phyloP scores from a whole-genome alignment of 768 basidiomycete genomes.

The Filobasidium wieringae region DNA sequence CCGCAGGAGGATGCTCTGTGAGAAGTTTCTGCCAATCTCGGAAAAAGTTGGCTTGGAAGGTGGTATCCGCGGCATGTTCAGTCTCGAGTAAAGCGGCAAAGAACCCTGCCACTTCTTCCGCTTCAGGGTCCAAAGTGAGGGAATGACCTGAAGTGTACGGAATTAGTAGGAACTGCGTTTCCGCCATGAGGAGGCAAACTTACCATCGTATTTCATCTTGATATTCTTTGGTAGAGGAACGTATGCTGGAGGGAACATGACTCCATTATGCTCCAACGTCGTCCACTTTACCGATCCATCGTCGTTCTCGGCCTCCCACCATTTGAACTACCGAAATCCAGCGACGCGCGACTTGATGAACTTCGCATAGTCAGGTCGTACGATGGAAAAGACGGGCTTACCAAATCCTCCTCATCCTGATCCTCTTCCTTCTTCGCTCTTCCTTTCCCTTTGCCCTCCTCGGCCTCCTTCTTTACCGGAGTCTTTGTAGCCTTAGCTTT shows the following conservation, averaged over 20 bases:
- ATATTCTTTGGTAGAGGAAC: slow-evolving; percentile 66
- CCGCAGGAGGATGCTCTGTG: slow-evolving; percentile 63
- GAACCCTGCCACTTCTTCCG: slow-evolving; percentile 95
- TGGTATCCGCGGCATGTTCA: slow-evolving; percentile 75
- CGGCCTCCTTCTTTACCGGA: not conserved
- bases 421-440: slow-evolving; percentile 19
- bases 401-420: not conserved
- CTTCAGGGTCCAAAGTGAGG: slow-evolving; percentile 64
- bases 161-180: too few relatives aligned
- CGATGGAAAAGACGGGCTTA: not conserved
- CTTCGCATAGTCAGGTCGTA: not conserved
- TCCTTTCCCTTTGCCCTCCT: slow-evolving; percentile 4
- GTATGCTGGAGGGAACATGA: slow-evolving; percentile 92
- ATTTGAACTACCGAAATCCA: slow-evolving; percentile 59
- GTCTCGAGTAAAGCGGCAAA: slow-evolving; percentile 86
- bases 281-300: slow-evolving; percentile 77
- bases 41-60: slow-evolving; percentile 93
- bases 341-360: not conserved
- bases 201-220: slow-evolving; percentile 93
- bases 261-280: slow-evolving; percentile 87
- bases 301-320: slow-evolving; percentile 53
- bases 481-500: not conserved
- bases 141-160: slow-evolving; percentile 52
- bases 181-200: slow-evolving; percentile 21
- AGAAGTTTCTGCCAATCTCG: slow-evolving; percentile 71